Evolutionary conservation across 352 stramenopile species (phyloP).

Genomic region (Vaucheria bursata): DNA sequence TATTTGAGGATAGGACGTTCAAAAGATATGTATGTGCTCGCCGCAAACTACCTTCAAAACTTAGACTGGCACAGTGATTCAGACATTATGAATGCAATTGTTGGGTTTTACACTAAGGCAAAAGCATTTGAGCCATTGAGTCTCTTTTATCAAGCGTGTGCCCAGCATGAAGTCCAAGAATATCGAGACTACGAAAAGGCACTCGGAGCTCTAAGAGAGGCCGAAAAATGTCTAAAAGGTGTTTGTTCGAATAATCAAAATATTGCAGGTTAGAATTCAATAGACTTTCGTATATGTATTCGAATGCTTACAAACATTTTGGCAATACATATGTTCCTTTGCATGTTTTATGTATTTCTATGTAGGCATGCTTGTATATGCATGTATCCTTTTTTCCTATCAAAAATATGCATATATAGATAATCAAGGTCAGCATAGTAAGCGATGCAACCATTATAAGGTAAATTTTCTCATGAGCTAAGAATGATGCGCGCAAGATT

Average conservation of each 20-base stretch:
- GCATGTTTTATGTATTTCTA: neutral
- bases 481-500: too few species aligned
- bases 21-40: slow-evolving; percentile 85
- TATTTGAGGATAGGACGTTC: slow-evolving; percentile 57
- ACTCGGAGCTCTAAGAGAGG: slow-evolving; percentile 73
- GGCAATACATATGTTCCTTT: neutral
- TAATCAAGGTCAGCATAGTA: too few species aligned
- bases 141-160: slow-evolving; percentile 78
- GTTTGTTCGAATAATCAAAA: slow-evolving; percentile 48
- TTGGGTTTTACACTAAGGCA: slow-evolving; percentile 86
- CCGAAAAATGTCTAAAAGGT: slow-evolving; percentile 70
- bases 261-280: neutral
- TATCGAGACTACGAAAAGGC: slow-evolving; percentile 87
- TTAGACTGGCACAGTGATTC: slow-evolving; percentile 78
- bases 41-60: slow-evolving; percentile 87
- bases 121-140: slow-evolving; percentile 77
- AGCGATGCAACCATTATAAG: too few species aligned
- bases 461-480: too few species aligned
- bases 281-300: too few species aligned
- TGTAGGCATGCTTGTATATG: neutral
- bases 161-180: slow-evolving; percentile 81
- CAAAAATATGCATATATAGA: too few species aligned
- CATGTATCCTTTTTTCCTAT: slow-evolving; percentile 45
- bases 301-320: neutral
- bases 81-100: slow-evolving; percentile 82